Conservation (phyloP, 176 grass and related monocot genomes). For the Triticum dicoccoides region DNA sequence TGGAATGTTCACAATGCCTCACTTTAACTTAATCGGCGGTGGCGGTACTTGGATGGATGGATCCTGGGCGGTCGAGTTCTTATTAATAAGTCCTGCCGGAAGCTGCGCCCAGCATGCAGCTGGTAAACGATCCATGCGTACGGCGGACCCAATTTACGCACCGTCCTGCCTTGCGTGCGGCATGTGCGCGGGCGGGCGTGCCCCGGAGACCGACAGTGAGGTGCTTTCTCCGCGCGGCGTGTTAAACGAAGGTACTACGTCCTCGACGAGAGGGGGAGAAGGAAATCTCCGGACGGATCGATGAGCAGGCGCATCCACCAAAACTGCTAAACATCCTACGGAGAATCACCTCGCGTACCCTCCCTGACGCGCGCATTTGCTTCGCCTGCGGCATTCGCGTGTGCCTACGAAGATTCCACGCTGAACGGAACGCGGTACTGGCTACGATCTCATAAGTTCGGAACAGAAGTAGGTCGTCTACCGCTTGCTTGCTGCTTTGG, state of each 20-base stretch:
- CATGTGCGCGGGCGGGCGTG: not conserved
- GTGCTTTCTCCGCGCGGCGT: slow-evolving; percentile 6
- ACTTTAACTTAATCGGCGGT: not conserved
- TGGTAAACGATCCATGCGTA: not conserved
- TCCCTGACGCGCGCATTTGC: slow-evolving; percentile 23
- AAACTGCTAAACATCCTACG: too few species aligned
- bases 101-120: not conserved
- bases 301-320: not conserved
- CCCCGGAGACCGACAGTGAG: slow-evolving; percentile 9
- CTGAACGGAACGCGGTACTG: not conserved
- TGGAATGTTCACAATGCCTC: slow-evolving; percentile 24
- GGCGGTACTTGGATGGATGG: not conserved
- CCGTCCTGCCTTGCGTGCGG: not conserved
- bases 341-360: not conserved
- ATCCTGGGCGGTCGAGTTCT: not conserved
- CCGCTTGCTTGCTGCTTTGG: not conserved
- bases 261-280: not conserved
- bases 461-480: not conserved
- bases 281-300: not conserved
- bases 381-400: not conserved
- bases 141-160: not conserved
- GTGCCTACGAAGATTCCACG: slow-evolving; percentile 26
- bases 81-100: not conserved
- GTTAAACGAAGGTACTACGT: not conserved
- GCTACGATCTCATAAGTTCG: not conserved